Base-by-base conservation (phyloP, 2,329 filamentous ascomycete species). In the Plectosphaerella plurivora region DNA sequence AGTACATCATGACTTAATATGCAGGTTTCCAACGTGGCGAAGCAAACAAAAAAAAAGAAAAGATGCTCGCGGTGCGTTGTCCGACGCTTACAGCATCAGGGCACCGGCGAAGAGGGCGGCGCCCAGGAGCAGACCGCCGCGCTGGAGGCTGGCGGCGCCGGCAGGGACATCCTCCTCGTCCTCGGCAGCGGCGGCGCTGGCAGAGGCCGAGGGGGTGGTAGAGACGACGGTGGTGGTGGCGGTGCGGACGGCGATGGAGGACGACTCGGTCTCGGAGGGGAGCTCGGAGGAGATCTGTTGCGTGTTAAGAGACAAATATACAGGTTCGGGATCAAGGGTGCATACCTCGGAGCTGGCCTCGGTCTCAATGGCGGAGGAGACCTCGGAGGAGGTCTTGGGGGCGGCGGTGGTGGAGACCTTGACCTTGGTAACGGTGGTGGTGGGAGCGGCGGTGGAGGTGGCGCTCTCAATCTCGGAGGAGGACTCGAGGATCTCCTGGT, bases 101-200 rank as follows among this genome's bases (percentile, higher is more conserved):
- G 51, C 47, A 20, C 49, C 51, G 36, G 16, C 37, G n/a, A 53
- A 53, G 15, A 56, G 15, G 14, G 41, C 51, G 8, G 55, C 51
- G 4, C 51, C 45, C 11, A 46, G 49, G n/a, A 50, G 37, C 11
- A 53, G 16, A 35, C 51, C 24, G 51, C 53, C 35, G 1, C n/a
- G 22, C 36, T 50, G 45, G 11, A 57, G 3, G 24, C 47, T n/a
- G 6, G 47, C 42, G 4, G 51, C 51, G 47, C 20, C 4, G 18
- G 15, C n/a, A 37, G 22, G 18, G 22, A 15, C 20, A 22, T 49
- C 33, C n/a, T 35, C 15, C 28, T 36, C 18, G 16, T 37, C 28
- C 11, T 50, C 22, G 48, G 15, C 22, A 11, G 37, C 35, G 37
- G 37, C 48, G 36, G 16, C 36, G 39, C 18, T 15, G 24, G 39